Percentiles rank a stretch among this genome's conserved stretches.
phyloP scores from a whole-genome alignment of 225 moss, liverwort and hornwort species.

The Takakia lepidozioides region DNA sequence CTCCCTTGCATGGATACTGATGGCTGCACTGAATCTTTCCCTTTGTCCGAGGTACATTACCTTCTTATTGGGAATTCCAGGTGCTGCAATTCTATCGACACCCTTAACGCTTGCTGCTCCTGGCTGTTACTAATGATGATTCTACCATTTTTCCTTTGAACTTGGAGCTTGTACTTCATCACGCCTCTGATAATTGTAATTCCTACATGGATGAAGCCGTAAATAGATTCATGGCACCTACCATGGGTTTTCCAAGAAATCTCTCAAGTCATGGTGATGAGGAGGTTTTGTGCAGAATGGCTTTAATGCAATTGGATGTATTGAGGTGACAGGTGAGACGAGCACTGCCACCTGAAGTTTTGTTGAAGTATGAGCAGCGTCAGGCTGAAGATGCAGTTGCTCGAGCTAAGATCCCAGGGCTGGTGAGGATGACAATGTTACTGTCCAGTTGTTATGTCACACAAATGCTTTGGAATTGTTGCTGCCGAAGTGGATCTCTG shows the following conservation, averaged over 20 bases:
- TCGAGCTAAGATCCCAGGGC: slow-evolving; percentile 57
- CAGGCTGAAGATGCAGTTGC: slow-evolving; percentile 85
- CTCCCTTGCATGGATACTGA: slow-evolving; percentile 73
- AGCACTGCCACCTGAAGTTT: slow-evolving; percentile 56
- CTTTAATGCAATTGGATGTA: too few species aligned
- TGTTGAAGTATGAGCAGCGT: slow-evolving; percentile 84
- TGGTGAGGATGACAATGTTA: slow-evolving; percentile 30
- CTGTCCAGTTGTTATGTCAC: too few species aligned
- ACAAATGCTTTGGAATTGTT: too few species aligned
- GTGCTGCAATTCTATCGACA: background rate
- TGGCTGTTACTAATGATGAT: too few species aligned
- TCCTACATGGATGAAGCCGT: background rate
- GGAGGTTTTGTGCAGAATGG: too few species aligned
- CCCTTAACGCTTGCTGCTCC: too few species aligned
- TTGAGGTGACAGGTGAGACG: slow-evolving; percentile 44
- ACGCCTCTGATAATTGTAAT: background rate
- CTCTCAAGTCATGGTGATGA: too few species aligned
- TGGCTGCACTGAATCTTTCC: slow-evolving; percentile 67
- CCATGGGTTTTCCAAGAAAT: too few species aligned
- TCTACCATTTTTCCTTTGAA: background rate
- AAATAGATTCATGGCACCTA: too few species aligned
- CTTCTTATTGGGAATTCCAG: background rate
- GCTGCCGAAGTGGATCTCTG: too few species aligned
- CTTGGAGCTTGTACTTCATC: background rate
- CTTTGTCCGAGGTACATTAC: slow-evolving; percentile 73